Base-by-base conservation (phyloP, 129 eudicot genomes). In the Kitagawia praeruptora region DNA sequence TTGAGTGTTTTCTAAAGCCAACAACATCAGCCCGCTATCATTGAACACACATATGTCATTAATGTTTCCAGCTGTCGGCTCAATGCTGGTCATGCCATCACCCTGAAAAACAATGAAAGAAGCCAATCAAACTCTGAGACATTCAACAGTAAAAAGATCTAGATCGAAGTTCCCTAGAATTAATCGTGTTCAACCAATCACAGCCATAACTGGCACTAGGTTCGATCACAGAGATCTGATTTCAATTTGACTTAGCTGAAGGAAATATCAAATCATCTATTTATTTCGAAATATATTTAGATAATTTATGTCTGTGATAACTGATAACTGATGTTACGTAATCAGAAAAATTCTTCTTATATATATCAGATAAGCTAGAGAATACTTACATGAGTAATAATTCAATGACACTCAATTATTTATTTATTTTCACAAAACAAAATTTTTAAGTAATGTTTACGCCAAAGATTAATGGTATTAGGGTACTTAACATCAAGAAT, bases 41-140 rank as follows among this genome's bases (percentile, higher is more conserved):
- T 67, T 70, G 37, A 88, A 90, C 38, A 92, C 96, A 56, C 98
- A 92, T 72, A 95, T 42, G 76, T 95, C 98, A 77, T 95, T 95
- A 51, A 95, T 92, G 40, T 79, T 85, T 56, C 98, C 98, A 66
- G 82, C 94, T 12, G 94, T 89, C 37, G 98, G 98, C 77, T 92
- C 97, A 72, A 92, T 95, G 86, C 98, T 95, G n/a, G 97, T 92
- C 97, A 95, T 87, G 63, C 93, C 96, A 28, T 92, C 97, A 79
- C 97, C 97, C 98, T 95, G 92, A 79, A 87, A 87, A 28, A 58
- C 14, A 56, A 80, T 72, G 34, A 28, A 61, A 77, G 37, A 80
- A 58, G 44, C 34, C 47, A 28, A 71, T 48, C 41, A 7, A 74
- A 82, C 18, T 34, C 49, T 56, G 41, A 67, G 41, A 31, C 28